Evolutionary conservation across 2,329 filamentous ascomycete genomes (phyloP), one percentile per base, ranked within the genome.

Genomic region (Cucurbitaria berberidis): DNA sequence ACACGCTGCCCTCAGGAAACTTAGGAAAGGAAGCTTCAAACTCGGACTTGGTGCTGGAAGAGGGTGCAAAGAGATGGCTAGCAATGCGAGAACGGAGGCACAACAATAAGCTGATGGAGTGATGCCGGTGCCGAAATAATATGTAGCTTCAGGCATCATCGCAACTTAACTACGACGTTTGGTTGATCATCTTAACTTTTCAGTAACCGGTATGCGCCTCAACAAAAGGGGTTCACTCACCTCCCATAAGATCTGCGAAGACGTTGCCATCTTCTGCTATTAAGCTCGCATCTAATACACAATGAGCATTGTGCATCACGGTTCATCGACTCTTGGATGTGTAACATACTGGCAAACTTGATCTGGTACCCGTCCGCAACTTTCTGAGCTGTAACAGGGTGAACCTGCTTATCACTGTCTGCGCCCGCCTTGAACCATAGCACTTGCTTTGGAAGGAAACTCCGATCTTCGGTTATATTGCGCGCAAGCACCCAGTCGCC

Each of bases 401-500:
- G 46, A 2, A 63, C 43, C 27, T 38, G 46, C 24, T 54, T 48
- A 10, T 38, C 56, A 19, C 30, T 54, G 3, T 63, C 51, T 5
- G 30, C 32, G 3, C 24, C 27, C 9, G 49, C 44, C 48, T 63
- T 66, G 49, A 67, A 69, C 66, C 66, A 69, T 15, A 60, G 49
- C 3, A 69, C 54, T 22, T 55, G 47, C 47, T 69, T 69, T 5
- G 66, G 66, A 5, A 61, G 43, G 34, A 69, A 45, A 36, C 62
- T 67, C 15, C 65, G 56, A 22, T 69, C 60, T 34, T 68, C 66
- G 3, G 55, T 60, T 15, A 26, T 38, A 6, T 55, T 51, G 3
- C 65, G 63, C n/a, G 59, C 63, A 6, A 69, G 45, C 15, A 60
- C 35, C 62, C 60, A 67, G 16, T 62, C 55, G 18, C 57, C 65